These are phyloP conservation scores for Fusarium sp. DNA, from an alignment of 2,329 filamentous ascomycete genomes.

Conservation along the genomic window DNA sequence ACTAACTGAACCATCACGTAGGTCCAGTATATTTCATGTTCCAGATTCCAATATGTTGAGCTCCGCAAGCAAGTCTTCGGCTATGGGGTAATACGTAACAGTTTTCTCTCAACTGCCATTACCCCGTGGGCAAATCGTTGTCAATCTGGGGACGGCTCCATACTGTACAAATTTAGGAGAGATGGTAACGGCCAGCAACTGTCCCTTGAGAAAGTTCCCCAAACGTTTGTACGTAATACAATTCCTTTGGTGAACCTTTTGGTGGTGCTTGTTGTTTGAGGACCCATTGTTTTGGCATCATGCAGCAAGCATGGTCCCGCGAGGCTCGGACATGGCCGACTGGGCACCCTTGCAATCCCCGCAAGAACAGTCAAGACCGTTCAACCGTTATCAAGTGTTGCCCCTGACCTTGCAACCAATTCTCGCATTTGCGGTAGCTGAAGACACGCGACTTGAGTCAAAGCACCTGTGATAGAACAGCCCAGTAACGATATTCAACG, in stretches of 20 bases:
- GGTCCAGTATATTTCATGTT: constrained; percentile 12
- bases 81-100: constrained; percentile 47
- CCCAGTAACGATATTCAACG: constrained; percentile 5
- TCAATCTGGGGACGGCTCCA: constrained; percentile 48
- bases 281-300: constrained; percentile 34
- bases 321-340: constrained; percentile 46
- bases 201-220: constrained; percentile 32
- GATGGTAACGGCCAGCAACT: constrained; percentile 15
- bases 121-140: constrained; percentile 43
- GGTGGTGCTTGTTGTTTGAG: constrained; percentile 30
- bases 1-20: constrained; percentile 6
- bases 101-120: constrained; percentile 40
- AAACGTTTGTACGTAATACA: constrained; percentile 47
- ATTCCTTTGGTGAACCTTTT: constrained; percentile 27
- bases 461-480: not conserved
- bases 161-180: constrained; percentile 25
- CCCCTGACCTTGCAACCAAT: constrained; percentile 29
- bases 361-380: constrained; percentile 22
- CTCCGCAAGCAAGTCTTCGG: constrained; percentile 16
- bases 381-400: constrained; percentile 27
- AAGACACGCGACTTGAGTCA: constrained; percentile 7
- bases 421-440: not conserved
- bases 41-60: not conserved
- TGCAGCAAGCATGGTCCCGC: constrained; percentile 19
- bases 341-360: constrained; percentile 36